phyloP scores from a whole-genome alignment of 768 basidiomycete genomes.

The Cyclocybe aegerita region DNA sequence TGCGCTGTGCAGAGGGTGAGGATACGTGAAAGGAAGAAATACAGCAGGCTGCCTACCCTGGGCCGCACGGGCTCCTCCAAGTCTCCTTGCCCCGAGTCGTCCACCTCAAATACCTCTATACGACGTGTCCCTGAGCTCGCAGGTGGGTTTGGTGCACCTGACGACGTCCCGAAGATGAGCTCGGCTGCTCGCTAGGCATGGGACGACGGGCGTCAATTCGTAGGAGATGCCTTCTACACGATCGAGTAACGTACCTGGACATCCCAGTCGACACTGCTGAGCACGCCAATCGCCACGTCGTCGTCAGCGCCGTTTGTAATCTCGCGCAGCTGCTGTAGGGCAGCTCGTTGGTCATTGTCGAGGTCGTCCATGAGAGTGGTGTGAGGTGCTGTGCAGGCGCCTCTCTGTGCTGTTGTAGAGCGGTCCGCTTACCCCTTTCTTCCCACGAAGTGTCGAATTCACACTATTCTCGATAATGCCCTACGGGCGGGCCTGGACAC shows the following conservation, averaged over 20 bases:
- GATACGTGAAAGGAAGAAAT: conserved; percentile 6
- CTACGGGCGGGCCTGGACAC: no score
- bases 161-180: conserved; percentile 47
- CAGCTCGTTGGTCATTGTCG: conserved; percentile 24
- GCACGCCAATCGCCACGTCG: conserved; percentile 58
- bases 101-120: conserved; percentile 46
- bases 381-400: no score
- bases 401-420: no score
- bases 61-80: conserved; percentile 12
- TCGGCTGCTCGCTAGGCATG: conserved; percentile 55
- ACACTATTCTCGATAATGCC: no score
- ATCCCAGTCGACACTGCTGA: conserved; percentile 69
- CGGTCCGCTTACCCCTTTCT: no score
- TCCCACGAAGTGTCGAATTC: no score
- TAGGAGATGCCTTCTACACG: not conserved
- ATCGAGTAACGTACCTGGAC: conserved; percentile 48
- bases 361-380: conserved; percentile 7
- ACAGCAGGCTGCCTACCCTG: conserved; percentile 11
- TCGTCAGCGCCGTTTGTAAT: conserved; percentile 61
- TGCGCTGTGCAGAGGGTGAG: conserved; percentile 10
- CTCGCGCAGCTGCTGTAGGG: conserved; percentile 50
- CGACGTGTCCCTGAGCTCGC: conserved; percentile 4
- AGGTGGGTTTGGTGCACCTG: conserved; percentile 6
- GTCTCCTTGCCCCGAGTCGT: conserved; percentile 46
- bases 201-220: not conserved